Base-by-base conservation (phyloP, 495 filamentous ascomycete genomes). In the Clohesyomyces aquaticus region DNA sequence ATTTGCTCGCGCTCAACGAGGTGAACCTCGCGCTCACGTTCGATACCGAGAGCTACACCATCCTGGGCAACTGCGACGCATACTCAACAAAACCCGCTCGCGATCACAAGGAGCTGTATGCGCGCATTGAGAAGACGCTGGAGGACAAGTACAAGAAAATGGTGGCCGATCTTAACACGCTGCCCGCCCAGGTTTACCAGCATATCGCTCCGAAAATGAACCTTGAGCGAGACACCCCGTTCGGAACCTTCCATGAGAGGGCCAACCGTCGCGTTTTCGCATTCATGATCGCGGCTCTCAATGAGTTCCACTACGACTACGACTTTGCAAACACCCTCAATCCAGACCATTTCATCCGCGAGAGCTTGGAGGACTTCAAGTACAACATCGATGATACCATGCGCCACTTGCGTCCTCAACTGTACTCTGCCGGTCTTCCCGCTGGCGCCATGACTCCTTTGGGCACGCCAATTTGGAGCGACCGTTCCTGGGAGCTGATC, bases 31-130 rank as follows among this genome's bases (percentile, higher is more conserved):
- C 93, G 47, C 83, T 99, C 68, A 96, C 93, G 70, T 98, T 98
- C 79, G 88, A 93, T 70, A 98, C 94, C 1, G 82, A 87, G 14
- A 93, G 97, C 73, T 91, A 89, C 69, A 89, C 92, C 68, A 87
- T 98, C 65, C 83, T 89, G 12, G 94, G 94, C 57, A 88, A 90
- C 47, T 96, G 92, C 79, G 94, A 99, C 74, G 83, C 97, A 19
- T 99, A 96, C 80, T 97, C 91, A 8, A 98, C 92, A 35, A 98
- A 98, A 77, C 91, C 94, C 14, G 91, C 93, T 45, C 90, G 92
- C 38, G 82, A 85, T 68, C 95, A 99, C 76, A 96, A 96, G 80
- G 97, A 96, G 76, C 81, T 98, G 2, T 98, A 98, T 82, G 93
- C 93, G 74, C 87, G 87, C 64, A 96, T 99, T 73, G 91, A 96